phyloP scores from a whole-genome alignment of 495 filamentous ascomycete genomes.

The Penicillium parvum region DNA sequence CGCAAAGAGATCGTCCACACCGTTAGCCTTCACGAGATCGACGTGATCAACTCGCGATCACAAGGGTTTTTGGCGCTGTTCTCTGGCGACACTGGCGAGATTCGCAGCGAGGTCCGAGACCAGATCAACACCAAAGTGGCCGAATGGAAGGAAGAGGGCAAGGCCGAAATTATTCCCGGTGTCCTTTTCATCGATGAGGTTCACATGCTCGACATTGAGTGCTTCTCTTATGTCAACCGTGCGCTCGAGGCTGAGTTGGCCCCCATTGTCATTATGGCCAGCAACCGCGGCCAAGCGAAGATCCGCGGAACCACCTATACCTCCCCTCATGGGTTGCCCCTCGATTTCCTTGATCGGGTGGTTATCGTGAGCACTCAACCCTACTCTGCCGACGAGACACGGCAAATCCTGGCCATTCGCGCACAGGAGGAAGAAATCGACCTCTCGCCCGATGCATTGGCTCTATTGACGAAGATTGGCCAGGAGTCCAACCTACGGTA shows the following conservation, averaged over 20 bases:
- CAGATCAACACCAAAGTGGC: constrained; percentile 98
- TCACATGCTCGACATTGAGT: constrained; percentile 99
- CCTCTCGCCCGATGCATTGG: constrained; percentile 79
- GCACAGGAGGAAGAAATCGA: constrained; percentile 96
- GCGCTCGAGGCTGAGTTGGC: constrained; percentile 90
- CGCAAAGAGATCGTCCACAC: constrained; percentile 96
- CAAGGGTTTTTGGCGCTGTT: constrained; percentile 96
- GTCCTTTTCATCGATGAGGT: constrained; percentile 99
- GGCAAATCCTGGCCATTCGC: constrained; percentile 83
- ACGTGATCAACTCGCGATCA: constrained; percentile 97
- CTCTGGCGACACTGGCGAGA: constrained; percentile 97
- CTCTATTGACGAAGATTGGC: constrained; percentile 90
- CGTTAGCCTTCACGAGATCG: constrained; percentile 95
- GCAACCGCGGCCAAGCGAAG: constrained; percentile 86
- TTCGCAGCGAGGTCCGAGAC: constrained; percentile 90
- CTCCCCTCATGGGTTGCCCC: constrained; percentile 86
- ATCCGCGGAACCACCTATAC: constrained; percentile 91
- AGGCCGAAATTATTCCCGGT: constrained; percentile 94
- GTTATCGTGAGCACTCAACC: constrained; percentile 93
- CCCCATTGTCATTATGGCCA: constrained; percentile 99
- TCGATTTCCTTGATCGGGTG: constrained; percentile 94
- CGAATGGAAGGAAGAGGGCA: constrained; percentile 99
- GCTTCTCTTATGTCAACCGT: constrained; percentile 97
- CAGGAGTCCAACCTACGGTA: constrained; percentile 90
- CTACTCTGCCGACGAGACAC: constrained; percentile 82